These are phyloP conservation scores for Cucumis cinereus DNA, from an alignment of 306 rosid genomes.

Conservation along the genomic window DNA sequence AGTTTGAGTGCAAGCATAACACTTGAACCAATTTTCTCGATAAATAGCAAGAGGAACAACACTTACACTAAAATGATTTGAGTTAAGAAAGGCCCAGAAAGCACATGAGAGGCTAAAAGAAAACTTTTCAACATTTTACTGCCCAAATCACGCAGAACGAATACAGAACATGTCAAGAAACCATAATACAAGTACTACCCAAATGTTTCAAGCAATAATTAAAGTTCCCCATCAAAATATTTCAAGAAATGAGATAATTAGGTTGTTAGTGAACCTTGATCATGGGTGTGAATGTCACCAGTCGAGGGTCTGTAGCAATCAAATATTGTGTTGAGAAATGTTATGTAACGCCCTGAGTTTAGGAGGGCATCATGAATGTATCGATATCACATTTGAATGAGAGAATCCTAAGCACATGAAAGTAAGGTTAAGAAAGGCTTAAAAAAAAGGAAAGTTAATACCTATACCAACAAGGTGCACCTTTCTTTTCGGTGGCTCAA, in stretches of 20 bases:
- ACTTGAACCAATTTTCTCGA: too few species aligned
- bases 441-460: too few species aligned
- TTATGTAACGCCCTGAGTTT: too few species aligned
- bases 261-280: constrained; percentile 87
- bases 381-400: too few species aligned
- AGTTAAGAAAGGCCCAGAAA: neutral
- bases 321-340: constrained; percentile 82
- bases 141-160: neutral
- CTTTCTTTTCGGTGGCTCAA: too few species aligned
- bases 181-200: neutral
- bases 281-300: constrained; percentile 85
- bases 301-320: constrained; percentile 91
- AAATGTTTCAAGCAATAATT: neutral
- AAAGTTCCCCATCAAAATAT: neutral
- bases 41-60: too few species aligned
- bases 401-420: too few species aligned
- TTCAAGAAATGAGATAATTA: neutral
- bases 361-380: too few species aligned
- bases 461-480: too few species aligned
- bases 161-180: neutral
- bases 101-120: neutral
- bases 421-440: too few species aligned
- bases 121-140: neutral
- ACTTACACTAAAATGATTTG: too few species aligned
- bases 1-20: neutral